Evolutionary conservation across 257 asterid genomes (phyloP).

Genomic region (Gardenia jasminoides): DNA sequence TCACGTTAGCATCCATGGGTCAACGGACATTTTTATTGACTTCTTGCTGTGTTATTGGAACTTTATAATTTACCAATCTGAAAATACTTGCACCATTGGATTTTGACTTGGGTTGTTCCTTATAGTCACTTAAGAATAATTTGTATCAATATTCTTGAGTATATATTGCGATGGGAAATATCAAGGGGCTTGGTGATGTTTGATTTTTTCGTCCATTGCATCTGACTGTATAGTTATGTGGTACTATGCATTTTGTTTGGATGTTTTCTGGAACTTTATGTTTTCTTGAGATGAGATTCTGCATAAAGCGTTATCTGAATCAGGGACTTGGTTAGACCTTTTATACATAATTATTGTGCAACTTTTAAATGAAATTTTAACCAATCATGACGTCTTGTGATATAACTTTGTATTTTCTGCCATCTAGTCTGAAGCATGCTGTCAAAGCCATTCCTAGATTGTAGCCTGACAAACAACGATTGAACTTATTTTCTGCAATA

Average conservation of each 20-base stretch:
- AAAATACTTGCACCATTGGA: not conserved
- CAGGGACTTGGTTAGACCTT: not conserved
- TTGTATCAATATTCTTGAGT: not conserved
- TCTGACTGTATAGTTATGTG: not conserved
- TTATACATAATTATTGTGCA: not conserved
- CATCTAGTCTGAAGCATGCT: not conserved
- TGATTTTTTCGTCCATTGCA: not conserved
- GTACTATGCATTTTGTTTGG: not conserved
- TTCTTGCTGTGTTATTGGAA: not conserved
- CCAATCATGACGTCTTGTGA: not conserved
- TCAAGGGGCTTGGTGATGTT: not conserved
- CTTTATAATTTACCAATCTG: not conserved
- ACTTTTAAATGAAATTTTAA: not conserved
- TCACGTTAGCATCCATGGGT: not conserved
- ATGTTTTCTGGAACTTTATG: not conserved
- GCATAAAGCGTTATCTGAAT: not conserved
- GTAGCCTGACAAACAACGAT: not conserved
- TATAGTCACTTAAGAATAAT: not conserved
- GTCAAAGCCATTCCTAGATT: not conserved
- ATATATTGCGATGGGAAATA: not conserved
- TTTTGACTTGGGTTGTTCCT: not conserved
- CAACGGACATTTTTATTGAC: no score
- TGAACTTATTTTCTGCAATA: constrained; percentile 2
- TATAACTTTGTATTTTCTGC: not conserved
- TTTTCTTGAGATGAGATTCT: not conserved